A percentile compares a stretch with the other conserved stretches of the same genome.
Evolutionary conservation across 1,139 yeast species (phyloP).

Genomic region (Candida tetrigidarum): DNA sequence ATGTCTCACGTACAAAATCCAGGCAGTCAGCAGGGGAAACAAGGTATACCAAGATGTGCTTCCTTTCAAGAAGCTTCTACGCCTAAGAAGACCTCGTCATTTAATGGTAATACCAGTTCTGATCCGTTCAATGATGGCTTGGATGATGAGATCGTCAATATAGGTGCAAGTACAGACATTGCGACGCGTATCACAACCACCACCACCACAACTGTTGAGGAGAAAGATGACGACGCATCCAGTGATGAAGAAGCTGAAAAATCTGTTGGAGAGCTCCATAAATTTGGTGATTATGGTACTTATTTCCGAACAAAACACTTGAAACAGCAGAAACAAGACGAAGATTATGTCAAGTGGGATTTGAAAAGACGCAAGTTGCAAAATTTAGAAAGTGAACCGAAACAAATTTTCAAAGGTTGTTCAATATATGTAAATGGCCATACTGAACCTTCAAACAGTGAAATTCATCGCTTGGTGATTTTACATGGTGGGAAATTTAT

Average conservation of each 20-base stretch:
- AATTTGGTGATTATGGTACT: conserved; percentile 70
- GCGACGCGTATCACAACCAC: too few relatives aligned
- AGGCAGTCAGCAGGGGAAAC: conserved; percentile 9
- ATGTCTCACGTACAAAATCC: conserved; percentile 33
- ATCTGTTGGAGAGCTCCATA: conserved; percentile 41
- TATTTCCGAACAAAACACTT: conserved; percentile 70
- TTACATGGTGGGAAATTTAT: conserved; percentile 81
- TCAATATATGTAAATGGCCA: conserved; percentile 82
- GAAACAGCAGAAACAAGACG: conserved; percentile 74
- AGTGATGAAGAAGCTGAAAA: conserved; percentile 19
- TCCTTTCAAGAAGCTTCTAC: conserved; percentile 17
- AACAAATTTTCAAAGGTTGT: conserved; percentile 62
- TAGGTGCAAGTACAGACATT: not conserved
- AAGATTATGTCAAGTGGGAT: conserved; percentile 54
- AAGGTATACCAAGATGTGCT: not conserved
- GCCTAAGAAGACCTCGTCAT: conserved; percentile 17
- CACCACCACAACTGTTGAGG: not conserved
- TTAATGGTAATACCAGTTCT: conserved; percentile 30
- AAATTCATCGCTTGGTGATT: conserved; percentile 71
- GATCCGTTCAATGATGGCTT: conserved; percentile 50
- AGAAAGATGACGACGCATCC: not conserved
- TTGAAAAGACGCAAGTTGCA: conserved; percentile 35
- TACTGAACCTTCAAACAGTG: conserved; percentile 78
- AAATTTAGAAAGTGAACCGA: conserved; percentile 21
- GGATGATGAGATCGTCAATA: conserved; percentile 23